phyloP scores from a whole-genome alignment of 1,284 basidiomycete genomes.

The Mycena sp. region DNA sequence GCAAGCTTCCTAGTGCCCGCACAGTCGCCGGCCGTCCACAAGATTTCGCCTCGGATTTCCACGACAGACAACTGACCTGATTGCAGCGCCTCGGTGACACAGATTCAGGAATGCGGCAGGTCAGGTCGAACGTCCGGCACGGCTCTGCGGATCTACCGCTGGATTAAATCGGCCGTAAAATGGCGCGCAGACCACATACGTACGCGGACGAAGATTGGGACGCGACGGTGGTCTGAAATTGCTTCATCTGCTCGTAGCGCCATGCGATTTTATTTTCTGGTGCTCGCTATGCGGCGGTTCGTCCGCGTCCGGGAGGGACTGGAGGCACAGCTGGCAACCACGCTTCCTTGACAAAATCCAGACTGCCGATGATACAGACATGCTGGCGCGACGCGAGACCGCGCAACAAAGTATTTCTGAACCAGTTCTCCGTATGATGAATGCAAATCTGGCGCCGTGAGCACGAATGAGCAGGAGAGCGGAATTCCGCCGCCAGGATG shows the following conservation, averaged over 20 bases:
- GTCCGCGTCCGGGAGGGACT: slow-evolving; percentile 29
- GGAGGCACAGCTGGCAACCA: slow-evolving; percentile 59
- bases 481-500: slow-evolving; percentile 95
- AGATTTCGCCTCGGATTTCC: slow-evolving; percentile 25
- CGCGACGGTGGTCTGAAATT: slow-evolving; percentile 87
- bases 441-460: slow-evolving; percentile 85
- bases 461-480: slow-evolving; percentile 76
- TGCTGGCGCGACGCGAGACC: slow-evolving; percentile 80
- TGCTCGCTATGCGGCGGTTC: slow-evolving; percentile 47
- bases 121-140: slow-evolving; percentile 80
- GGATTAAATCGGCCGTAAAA: no score
- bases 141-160: slow-evolving; percentile 59
- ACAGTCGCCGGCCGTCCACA: slow-evolving; percentile 13
- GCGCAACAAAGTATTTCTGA: slow-evolving; percentile 88
- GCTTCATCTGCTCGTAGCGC: slow-evolving; percentile 93
- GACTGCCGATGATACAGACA: slow-evolving; percentile 72
- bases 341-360: slow-evolving; percentile 74
- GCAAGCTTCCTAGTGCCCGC: not conserved
- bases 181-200: not conserved
- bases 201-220: slow-evolving; percentile 18
- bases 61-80: slow-evolving; percentile 51
- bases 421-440: slow-evolving; percentile 89
- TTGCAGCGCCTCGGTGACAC: slow-evolving; percentile 55
- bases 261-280: slow-evolving; percentile 88
- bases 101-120: slow-evolving; percentile 61